Conservation (phyloP, 208 protist species). For the Phytomonas serpens region DNA sequence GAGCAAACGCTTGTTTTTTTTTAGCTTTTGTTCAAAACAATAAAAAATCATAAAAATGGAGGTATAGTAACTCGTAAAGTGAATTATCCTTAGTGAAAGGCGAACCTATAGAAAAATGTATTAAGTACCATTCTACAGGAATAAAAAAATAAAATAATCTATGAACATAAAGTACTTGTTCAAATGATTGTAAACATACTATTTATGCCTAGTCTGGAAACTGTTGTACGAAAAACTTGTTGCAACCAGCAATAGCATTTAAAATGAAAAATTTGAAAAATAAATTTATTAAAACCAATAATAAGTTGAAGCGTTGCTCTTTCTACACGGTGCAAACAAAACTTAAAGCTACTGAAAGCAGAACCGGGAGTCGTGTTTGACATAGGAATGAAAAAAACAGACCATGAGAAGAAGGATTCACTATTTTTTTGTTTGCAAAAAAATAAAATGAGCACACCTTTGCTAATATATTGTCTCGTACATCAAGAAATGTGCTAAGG, state of each 20-base stretch:
- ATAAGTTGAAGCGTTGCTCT: conserved; percentile 1
- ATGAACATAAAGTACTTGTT: background rate
- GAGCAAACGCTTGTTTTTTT: background rate
- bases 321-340: conserved; percentile 2
- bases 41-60: background rate
- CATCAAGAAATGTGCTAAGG: background rate
- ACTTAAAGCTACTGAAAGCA: conserved; percentile 4
- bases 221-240: background rate
- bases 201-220: background rate
- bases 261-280: background rate
- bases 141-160: background rate
- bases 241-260: background rate
- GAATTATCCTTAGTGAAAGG: background rate
- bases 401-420: background rate
- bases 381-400: background rate
- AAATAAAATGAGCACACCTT: background rate
- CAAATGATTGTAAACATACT: background rate
- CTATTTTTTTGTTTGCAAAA: background rate
- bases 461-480: background rate
- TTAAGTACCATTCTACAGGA: background rate
- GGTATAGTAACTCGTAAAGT: background rate
- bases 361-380: background rate
- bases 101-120: background rate
- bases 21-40: background rate
- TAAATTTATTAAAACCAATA: background rate